Percentiles rank a stretch among this genome's conserved stretches.
Conservation (phyloP, 2,329 filamentous ascomycete species). For the Calonectria pauciramosa region DNA sequence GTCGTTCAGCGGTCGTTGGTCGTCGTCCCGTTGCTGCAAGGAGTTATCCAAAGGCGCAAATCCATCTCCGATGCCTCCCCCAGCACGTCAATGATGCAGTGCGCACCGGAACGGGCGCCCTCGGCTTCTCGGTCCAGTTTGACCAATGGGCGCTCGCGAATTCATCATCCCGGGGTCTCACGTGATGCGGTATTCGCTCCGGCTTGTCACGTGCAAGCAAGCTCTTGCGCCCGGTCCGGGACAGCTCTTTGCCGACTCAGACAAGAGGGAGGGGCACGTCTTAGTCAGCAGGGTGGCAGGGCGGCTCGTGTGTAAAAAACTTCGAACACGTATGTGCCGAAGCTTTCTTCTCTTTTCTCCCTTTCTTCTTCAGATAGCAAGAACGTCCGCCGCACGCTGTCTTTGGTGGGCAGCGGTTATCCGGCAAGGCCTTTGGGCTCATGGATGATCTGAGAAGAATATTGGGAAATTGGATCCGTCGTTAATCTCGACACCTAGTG, state of each 20-base stretch:
- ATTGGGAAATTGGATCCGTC: constrained; percentile 58
- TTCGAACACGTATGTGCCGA: background rate
- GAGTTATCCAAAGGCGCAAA: background rate
- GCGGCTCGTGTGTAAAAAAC: constrained; percentile 21
- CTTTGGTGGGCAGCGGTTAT: constrained; percentile 47
- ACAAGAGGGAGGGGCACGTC: constrained; percentile 10
- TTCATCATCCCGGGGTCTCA: constrained; percentile 53
- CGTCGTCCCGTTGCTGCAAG: constrained; percentile 33
- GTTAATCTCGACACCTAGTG: constrained; percentile 69
- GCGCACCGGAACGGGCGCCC: constrained; percentile 42
- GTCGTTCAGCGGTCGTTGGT: constrained; percentile 38
- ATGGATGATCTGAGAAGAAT: constrained; percentile 61
- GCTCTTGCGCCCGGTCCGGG: background rate
- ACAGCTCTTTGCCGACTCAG: constrained; percentile 29
- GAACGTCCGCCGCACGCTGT: constrained; percentile 58
- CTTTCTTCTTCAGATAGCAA: constrained; percentile 64
- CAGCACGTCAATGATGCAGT: constrained; percentile 13
- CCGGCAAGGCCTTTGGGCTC: constrained; percentile 53
- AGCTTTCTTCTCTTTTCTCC: constrained; percentile 50
- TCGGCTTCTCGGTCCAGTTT: constrained; percentile 60
- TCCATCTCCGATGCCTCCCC: background rate
- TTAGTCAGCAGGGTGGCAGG: constrained; percentile 32
- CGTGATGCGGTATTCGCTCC: constrained; percentile 40
- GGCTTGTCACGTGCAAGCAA: constrained; percentile 7
- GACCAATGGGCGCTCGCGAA: constrained; percentile 55